Evolutionary conservation across 345 rosid species (phyloP).

Genomic region (Salix purpurea): DNA sequence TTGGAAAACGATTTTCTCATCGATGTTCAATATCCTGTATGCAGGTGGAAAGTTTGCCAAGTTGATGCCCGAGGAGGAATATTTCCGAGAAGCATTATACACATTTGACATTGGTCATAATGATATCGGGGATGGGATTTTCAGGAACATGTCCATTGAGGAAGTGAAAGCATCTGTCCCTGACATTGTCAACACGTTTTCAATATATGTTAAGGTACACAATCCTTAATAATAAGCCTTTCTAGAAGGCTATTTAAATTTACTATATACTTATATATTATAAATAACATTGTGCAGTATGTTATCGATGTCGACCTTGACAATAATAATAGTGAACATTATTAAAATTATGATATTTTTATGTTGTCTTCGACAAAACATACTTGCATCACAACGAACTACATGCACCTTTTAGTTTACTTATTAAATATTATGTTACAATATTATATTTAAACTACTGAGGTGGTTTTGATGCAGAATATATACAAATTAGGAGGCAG

Average conservation of each 20-base stretch:
- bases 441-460: neutral
- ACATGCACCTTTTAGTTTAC: too few species aligned
- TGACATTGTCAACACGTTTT: slow-evolving; percentile 33
- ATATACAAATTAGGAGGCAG: slow-evolving; percentile 40
- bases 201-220: slow-evolving; percentile 32
- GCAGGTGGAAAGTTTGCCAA: slow-evolving; percentile 31
- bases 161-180: slow-evolving; percentile 43
- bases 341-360: too few species aligned
- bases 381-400: too few species aligned
- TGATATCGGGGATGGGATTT: slow-evolving; percentile 41
- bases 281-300: too few species aligned
- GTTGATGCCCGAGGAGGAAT: slow-evolving; percentile 38
- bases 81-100: slow-evolving; percentile 43
- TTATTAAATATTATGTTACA: too few species aligned
- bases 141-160: slow-evolving; percentile 26
- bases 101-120: slow-evolving; percentile 64
- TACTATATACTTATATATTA: too few species aligned
- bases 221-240: neutral
- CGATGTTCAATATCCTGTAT: neutral
- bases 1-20: neutral
- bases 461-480: slow-evolving; percentile 25
- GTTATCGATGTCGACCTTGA: too few species aligned
- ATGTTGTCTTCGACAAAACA: too few species aligned
- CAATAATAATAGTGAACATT: too few species aligned
- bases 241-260: too few species aligned